Evolutionary conservation across 1,139 yeast genomes (phyloP).

Genomic region (Pichia sp.): DNA sequence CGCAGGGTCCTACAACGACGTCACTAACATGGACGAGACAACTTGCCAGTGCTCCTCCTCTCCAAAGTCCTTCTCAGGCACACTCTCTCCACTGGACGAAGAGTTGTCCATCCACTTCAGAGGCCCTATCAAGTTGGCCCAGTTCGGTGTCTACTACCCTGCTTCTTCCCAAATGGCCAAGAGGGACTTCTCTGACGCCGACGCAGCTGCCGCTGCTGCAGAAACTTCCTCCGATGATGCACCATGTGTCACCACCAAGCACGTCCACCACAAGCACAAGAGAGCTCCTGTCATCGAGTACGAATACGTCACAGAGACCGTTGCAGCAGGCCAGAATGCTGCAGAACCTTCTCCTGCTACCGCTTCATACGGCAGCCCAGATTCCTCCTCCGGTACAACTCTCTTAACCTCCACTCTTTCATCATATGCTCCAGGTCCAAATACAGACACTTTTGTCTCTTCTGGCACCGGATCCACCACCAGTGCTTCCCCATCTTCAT

Average conservation of each 20-base stretch:
- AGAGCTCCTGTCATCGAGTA: conserved; percentile 52
- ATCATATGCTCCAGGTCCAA: conserved; percentile 12
- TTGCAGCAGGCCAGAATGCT: conserved; percentile 38
- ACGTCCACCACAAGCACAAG: conserved; percentile 34
- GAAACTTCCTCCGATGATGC: conserved; percentile 23
- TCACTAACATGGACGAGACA: conserved; percentile 63
- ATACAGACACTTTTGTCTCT: conserved; percentile 1
- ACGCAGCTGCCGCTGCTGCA: conserved; percentile 31
- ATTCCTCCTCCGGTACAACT: conserved; percentile 32
- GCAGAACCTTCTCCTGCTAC: neutral
- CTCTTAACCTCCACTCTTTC: conserved; percentile 23
- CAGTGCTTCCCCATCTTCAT: conserved; percentile 9
- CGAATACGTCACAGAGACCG: conserved; percentile 73
- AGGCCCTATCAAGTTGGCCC: conserved; percentile 77
- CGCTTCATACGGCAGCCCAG: conserved; percentile 11
- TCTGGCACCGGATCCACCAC: neutral
- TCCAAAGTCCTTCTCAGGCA: conserved; percentile 59
- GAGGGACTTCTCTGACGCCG: conserved; percentile 22
- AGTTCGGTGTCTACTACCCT: conserved; percentile 73
- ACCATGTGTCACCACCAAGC: conserved; percentile 32
- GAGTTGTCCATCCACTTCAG: conserved; percentile 90
- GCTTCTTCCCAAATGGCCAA: conserved; percentile 32
- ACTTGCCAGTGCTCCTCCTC: conserved; percentile 58
- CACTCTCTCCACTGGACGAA: conserved; percentile 78
- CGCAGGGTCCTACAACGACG: conserved; percentile 72